Base-by-base conservation (phyloP, 2,329 filamentous ascomycete species). In the Coniochaeta pulveracea region DNA sequence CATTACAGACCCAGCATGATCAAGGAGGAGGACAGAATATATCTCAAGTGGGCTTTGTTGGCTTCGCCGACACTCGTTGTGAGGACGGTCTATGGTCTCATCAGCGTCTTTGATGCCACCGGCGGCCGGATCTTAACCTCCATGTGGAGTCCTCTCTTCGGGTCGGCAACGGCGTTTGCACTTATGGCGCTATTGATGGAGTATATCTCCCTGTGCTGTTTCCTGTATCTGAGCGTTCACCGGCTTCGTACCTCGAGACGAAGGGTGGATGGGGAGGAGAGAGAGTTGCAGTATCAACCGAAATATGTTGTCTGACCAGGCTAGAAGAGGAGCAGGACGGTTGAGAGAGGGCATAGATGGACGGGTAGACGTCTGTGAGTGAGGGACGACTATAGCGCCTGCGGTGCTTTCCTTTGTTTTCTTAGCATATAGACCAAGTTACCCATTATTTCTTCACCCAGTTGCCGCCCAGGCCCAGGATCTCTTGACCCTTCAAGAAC, bases 391-490 rank as follows among this genome's bases (percentile, higher is more conserved):
- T n/a, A n/a, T n/a, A n/a, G n/a, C n/a, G n/a, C n/a, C n/a, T n/a
- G n/a, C n/a, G n/a, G n/a, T n/a, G n/a, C n/a, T n/a, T n/a, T n/a
- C n/a, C n/a, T n/a, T n/a, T n/a, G n/a, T n/a, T n/a, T n/a, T n/a
- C n/a, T n/a, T n/a, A n/a, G n/a, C n/a, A n/a, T n/a, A n/a, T n/a
- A n/a, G n/a, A n/a, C n/a, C n/a, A n/a, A n/a, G n/a, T n/a, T n/a
- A n/a, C n/a, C n/a, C n/a, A n/a, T n/a, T n/a, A n/a, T n/a, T n/a
- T n/a, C n/a, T n/a, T n/a, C n/a, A 21, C 18, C 28, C 28, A 31
- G 3, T 31, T 31, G n/a, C 22, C 28, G 3, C 28, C 46, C 40
- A 45, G 15, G 16, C 46, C 46, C 4, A 48, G 39, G 6, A 46
- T 34, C 6, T 33, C 32, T 29, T 48, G 44, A 4, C 40, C 46